A percentile compares a stretch with the other conserved stretches of the same genome.
Evolutionary conservation across 2,329 filamentous ascomycete genomes (phyloP).

Genomic region (Stemphylium lycopersici): DNA sequence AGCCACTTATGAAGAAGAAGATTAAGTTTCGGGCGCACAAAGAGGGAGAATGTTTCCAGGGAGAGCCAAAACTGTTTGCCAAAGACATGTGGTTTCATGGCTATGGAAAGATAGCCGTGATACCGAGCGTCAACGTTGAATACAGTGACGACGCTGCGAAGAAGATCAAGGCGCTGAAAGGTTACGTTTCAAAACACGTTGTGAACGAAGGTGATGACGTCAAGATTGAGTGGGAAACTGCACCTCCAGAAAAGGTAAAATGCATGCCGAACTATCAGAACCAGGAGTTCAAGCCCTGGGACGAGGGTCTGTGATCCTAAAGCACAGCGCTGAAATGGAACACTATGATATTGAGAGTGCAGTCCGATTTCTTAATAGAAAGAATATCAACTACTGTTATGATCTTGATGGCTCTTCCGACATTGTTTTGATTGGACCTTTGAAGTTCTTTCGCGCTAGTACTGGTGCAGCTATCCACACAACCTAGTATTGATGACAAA

Average conservation of each 20-base stretch:
- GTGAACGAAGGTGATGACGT: conserved; percentile 36
- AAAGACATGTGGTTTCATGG: conserved; percentile 59
- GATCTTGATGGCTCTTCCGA: too few species aligned
- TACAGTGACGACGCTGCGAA: conserved; percentile 57
- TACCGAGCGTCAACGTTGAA: conserved; percentile 63
- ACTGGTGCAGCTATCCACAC: too few species aligned
- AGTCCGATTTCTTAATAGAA: too few species aligned
- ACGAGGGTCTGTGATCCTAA: conserved; percentile 4
- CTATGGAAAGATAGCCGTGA: conserved; percentile 59
- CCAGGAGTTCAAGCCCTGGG: conserved; percentile 20
- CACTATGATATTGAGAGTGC: too few species aligned
- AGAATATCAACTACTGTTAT: too few species aligned
- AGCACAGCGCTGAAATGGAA: too few species aligned
- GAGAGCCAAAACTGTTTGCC: conserved; percentile 63
- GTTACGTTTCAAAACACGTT: conserved; percentile 53
- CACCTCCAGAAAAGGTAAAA: conserved; percentile 56
- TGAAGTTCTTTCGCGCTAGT: too few species aligned
- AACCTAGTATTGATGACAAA: too few species aligned
- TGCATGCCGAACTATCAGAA: conserved; percentile 51
- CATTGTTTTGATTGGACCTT: too few species aligned
- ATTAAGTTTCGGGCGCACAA: conserved; percentile 55
- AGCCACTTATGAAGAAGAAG: conserved; percentile 53
- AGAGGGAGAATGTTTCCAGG: conserved; percentile 58
- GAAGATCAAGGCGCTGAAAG: conserved; percentile 58
- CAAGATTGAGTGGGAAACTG: conserved; percentile 52